Percentiles rank a stretch among this genome's conserved stretches.
These are phyloP conservation scores for Aspergillus felis DNA, from an alignment of 2,329 filamentous ascomycete genomes.

Conservation along the genomic window DNA sequence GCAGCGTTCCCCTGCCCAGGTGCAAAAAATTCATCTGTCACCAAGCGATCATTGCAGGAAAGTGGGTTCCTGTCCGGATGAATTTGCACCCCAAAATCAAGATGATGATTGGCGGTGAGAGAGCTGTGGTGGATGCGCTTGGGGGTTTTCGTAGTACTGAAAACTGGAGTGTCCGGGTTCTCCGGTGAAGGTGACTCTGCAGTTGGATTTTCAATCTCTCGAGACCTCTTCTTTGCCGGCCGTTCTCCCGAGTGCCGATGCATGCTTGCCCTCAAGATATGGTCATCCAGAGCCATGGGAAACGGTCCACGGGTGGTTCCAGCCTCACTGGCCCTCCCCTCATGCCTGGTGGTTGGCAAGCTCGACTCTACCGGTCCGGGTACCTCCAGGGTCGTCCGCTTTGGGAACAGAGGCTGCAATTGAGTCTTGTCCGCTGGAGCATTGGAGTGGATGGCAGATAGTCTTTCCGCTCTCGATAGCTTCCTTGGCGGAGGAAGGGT, in stretches of 20 bases:
- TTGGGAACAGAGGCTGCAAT: background rate
- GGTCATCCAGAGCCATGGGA: background rate
- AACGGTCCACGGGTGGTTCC: background rate
- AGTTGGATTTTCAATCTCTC: background rate
- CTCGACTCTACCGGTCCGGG: background rate
- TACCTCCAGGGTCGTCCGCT: background rate
- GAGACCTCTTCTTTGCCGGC: background rate
- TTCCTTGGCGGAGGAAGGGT: background rate
- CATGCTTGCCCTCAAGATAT: background rate
- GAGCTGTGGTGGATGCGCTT: background rate
- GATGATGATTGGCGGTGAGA: background rate
- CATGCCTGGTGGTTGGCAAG: background rate
- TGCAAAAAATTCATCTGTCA: background rate
- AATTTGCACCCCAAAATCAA: background rate
- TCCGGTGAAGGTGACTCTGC: background rate
- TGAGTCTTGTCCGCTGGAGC: background rate
- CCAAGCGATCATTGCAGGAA: background rate
- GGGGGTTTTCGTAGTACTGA: background rate
- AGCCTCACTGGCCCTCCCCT: background rate
- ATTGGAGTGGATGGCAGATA: background rate
- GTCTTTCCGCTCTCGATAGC: background rate
- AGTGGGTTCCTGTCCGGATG: background rate
- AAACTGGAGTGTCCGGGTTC: background rate
- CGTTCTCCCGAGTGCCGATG: background rate
- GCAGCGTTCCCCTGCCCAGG: background rate